Base-by-base conservation (phyloP, 1,284 basidiomycete species). In the Anthracocystis panici-leucophaei region DNA sequence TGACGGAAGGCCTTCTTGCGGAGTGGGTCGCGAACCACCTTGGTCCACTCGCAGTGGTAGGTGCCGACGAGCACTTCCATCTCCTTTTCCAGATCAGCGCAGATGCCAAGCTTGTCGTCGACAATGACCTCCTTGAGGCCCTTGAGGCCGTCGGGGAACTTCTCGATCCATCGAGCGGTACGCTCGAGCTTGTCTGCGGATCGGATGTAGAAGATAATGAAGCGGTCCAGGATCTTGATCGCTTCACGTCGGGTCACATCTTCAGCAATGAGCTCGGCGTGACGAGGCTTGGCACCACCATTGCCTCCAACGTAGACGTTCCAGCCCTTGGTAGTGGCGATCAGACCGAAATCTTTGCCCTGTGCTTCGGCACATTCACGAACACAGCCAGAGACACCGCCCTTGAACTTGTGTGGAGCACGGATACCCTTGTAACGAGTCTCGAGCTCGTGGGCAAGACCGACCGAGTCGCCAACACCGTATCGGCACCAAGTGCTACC, bases 51-150 rank as follows among this genome's bases (percentile, higher is more conserved):
- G 80, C 91, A 90, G 69, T 89, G 87, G 82, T 91, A 92, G 3
- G 90, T 90, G 42, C 81, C 89, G 5, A 92, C 88, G 2, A 92
- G 87, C 20, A 87, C 86, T 45, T 90, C 87, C 91, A 93, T 93
- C 50, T 91, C 88, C n/a, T 86, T 86, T 69, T 92, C 92, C 7
- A 93, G 87, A 42, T 92, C 90, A 16, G 86, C 87, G 80, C 92
- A 92, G 76, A 93, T 92, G 4, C 91, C 91, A 0, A 93, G 88
- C 75, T 91, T 89, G 78, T 93, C 92, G n/a, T 92, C 89, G 50
- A 93, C 78, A 45, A 93, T 87, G 31, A 93, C 90, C 51, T 88
- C 89, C 57, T 88, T 88, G 11, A 92, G 62, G 29, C 89, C 89
- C 79, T 91, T 90, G 63, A 91, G 88, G 0, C 91, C 91, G 7